A percentile compares a stretch with the other conserved stretches of the same genome.
These are phyloP conservation scores for Coelastrella sp. DNA, from an alignment of 139 green algal genomes.

Conservation along the genomic window DNA sequence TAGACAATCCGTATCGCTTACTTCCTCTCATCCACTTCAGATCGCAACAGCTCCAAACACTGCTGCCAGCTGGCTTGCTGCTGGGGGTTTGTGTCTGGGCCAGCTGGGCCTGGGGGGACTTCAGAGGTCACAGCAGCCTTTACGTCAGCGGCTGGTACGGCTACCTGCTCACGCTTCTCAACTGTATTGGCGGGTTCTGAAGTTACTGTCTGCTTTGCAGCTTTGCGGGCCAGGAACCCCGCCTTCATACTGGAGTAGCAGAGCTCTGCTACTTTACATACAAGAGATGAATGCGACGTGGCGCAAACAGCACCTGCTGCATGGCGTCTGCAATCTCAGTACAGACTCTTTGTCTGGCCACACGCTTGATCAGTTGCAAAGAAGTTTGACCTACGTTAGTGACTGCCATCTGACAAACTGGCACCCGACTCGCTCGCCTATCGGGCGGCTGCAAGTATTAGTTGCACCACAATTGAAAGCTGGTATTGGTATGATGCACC, in stretches of 20 bases:
- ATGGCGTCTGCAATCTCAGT: too few species aligned
- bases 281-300: not conserved
- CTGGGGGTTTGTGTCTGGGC: not conserved
- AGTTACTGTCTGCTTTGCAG: not conserved
- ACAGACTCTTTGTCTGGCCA: too few species aligned
- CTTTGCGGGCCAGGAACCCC: not conserved
- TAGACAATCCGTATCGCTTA: not conserved
- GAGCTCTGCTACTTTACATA: too few species aligned
- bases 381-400: too few species aligned
- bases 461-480: too few species aligned
- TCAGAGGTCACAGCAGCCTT: not conserved
- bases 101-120: not conserved
- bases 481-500: too few species aligned
- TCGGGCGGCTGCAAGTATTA: too few species aligned
- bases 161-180: too few species aligned
- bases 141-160: not conserved
- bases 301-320: too few species aligned
- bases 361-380: too few species aligned
- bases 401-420: too few species aligned
- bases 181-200: not conserved
- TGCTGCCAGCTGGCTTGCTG: constrained; percentile 45
- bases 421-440: too few species aligned
- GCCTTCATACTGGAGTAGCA: not conserved
- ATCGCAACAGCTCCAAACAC: constrained; percentile 68
- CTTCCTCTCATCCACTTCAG: constrained; percentile 54